A percentile compares a stretch with the other conserved stretches of the same genome.
These are phyloP conservation scores for Heimioporus sp. DNA, from an alignment of 768 basidiomycete genomes.

Conservation along the genomic window DNA sequence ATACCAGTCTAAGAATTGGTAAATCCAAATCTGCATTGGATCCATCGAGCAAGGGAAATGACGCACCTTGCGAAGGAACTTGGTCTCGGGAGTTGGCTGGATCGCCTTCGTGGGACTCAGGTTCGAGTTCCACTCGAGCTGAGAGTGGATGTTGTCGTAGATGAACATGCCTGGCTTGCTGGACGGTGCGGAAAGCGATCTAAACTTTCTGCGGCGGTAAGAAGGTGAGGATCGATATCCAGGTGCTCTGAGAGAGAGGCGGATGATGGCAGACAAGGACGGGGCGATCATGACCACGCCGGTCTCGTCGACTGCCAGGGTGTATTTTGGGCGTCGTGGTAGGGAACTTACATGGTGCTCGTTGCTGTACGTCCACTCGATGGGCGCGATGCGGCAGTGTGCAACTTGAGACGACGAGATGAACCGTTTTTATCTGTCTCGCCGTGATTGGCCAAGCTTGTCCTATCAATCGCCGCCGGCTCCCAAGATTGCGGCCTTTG, in stretches of 20 bases:
- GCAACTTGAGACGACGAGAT: background rate
- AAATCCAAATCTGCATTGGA: too few species aligned
- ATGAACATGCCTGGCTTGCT: slow-evolving; percentile 45
- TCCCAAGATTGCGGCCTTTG: background rate
- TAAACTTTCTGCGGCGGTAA: slow-evolving; percentile 6
- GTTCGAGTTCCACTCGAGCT: slow-evolving; percentile 90
- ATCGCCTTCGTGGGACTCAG: slow-evolving; percentile 73
- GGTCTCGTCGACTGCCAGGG: slow-evolving; percentile 17
- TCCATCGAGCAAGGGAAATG: background rate
- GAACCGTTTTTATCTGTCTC: slow-evolving; percentile 11
- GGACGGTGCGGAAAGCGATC: slow-evolving; percentile 5
- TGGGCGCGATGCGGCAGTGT: slow-evolving; percentile 6
- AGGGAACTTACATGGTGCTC: slow-evolving; percentile 19
- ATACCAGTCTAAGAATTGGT: slow-evolving; percentile 73
- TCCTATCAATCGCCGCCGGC: slow-evolving; percentile 9
- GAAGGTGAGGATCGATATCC: slow-evolving; percentile 6
- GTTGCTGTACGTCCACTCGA: slow-evolving; percentile 8
- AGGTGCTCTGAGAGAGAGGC: slow-evolving; percentile 9
- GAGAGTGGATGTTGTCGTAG: slow-evolving; percentile 64
- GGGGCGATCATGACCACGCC: slow-evolving; percentile 7
- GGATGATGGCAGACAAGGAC: slow-evolving; percentile 17
- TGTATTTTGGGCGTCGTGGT: background rate
- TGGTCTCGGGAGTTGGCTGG: slow-evolving; percentile 73
- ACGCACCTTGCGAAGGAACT: slow-evolving; percentile 86
- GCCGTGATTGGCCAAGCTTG: background rate